Conservation (phyloP, 2,329 filamentous ascomycete species). For the Aspergillus aculeatus region DNA sequence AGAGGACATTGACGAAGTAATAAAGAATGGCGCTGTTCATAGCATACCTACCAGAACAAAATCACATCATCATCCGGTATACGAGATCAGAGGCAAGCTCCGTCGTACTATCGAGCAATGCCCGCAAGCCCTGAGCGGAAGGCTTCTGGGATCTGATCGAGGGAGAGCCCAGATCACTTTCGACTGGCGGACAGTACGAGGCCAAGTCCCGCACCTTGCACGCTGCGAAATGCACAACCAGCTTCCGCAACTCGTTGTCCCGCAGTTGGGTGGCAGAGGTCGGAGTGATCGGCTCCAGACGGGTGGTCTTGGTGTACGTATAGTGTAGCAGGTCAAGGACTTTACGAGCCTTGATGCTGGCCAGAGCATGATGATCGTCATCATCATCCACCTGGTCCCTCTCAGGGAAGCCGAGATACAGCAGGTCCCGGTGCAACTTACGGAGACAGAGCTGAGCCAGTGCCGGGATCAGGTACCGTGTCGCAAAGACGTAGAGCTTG, state of each 20-base stretch:
- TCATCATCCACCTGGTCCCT: conserved; percentile 18
- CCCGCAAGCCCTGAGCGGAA: conserved; percentile 34
- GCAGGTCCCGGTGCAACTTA: conserved; percentile 40
- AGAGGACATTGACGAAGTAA: conserved; percentile 10
- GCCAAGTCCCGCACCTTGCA: conserved; percentile 42
- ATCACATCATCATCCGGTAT: conserved; percentile 39
- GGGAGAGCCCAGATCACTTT: conserved; percentile 25
- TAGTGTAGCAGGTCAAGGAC: conserved; percentile 41
- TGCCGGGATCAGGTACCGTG: conserved; percentile 41
- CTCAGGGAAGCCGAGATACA: conserved; percentile 31
- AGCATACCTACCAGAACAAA: conserved; percentile 14
- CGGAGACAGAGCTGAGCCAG: conserved; percentile 42
- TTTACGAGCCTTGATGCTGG: conserved; percentile 33
- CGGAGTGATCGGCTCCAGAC: conserved; percentile 39
- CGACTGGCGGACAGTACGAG: conserved; percentile 31
- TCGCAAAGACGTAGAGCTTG: conserved; percentile 46
- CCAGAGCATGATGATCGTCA: conserved; percentile 23
- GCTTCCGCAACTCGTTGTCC: conserved; percentile 41
- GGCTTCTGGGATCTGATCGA: conserved; percentile 22
- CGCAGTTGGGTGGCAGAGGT: conserved; percentile 37
- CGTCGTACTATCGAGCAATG: conserved; percentile 37
- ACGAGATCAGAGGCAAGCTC: conserved; percentile 45
- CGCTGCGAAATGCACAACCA: conserved; percentile 42
- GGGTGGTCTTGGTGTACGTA: conserved; percentile 40
- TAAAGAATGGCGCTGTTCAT: conserved; percentile 6